A percentile compares a stretch with the other conserved stretches of the same genome.
phyloP scores from a whole-genome alignment of 257 asterid species.

The Ocimum tenuiflorum region DNA sequence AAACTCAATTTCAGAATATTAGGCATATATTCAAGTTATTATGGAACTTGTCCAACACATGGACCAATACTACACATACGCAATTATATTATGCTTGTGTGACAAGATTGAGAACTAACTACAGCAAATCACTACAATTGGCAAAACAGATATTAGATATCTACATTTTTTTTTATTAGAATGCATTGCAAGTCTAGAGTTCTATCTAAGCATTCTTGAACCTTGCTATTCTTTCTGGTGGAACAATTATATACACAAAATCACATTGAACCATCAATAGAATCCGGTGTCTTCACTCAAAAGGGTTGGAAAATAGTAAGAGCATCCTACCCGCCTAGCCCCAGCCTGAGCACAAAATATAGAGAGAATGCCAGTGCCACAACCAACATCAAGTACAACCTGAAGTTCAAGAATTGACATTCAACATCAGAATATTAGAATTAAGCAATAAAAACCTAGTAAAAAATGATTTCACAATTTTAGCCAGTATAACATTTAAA shows the following conservation, averaged over 20 bases:
- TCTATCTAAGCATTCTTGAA: background rate
- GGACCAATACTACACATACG: too few relatives aligned
- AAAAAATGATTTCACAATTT: background rate
- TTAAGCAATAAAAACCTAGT: background rate
- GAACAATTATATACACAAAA: conserved; percentile 7
- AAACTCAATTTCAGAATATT: too few relatives aligned
- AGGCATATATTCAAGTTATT: too few relatives aligned
- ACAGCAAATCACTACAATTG: too few relatives aligned
- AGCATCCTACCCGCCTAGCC: conserved; percentile 69
- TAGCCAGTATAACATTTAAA: background rate
- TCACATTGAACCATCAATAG: background rate
- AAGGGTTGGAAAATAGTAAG: conserved; percentile 8
- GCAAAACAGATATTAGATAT: too few relatives aligned
- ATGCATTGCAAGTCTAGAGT: background rate
- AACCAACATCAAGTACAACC: conserved; percentile 99
- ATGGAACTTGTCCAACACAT: too few relatives aligned
- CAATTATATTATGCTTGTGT: too few relatives aligned
- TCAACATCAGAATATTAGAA: conserved; percentile 15
- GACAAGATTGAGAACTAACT: too few relatives aligned
- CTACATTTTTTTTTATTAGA: background rate
- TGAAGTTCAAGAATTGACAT: conserved; percentile 30
- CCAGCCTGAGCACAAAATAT: conserved; percentile 99
- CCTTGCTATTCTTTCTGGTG: background rate
- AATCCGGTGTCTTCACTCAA: background rate
- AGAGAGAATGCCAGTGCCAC: conserved; percentile 99